A percentile compares a stretch with the other conserved stretches of the same genome.
Conservation (phyloP, 441 rosid species). For the Pelargonium myrrhifolium region DNA sequence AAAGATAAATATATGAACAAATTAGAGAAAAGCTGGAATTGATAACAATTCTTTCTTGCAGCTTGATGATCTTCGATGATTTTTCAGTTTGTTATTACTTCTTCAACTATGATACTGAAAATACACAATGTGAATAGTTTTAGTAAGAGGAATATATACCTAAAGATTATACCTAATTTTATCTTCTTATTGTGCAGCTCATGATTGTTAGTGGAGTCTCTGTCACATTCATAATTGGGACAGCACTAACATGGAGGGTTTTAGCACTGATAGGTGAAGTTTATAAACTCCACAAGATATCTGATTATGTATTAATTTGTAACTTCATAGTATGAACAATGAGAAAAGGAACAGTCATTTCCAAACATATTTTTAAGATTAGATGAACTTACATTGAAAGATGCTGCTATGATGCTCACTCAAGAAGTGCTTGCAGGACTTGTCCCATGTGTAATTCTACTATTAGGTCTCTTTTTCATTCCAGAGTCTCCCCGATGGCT, state of each 20-base stretch:
- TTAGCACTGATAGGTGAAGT: constrained; percentile 57
- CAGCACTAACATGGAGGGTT: constrained; percentile 55
- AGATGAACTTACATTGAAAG: background rate
- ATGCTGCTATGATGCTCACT: too few species aligned
- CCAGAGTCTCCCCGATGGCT: constrained; percentile 97
- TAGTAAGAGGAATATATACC: too few species aligned
- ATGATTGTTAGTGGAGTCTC: constrained; percentile 64
- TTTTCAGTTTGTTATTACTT: background rate
- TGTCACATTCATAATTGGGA: constrained; percentile 64
- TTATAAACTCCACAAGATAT: background rate
- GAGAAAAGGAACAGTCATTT: constrained; percentile 9
- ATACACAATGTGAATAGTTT: too few species aligned
- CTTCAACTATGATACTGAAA: too few species aligned
- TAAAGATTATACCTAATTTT: background rate
- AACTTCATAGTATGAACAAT: background rate
- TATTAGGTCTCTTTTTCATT: constrained; percentile 58
- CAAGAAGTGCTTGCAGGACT: constrained; percentile 45
- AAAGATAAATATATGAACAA: background rate
- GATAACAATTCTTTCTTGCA: background rate
- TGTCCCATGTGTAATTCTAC: constrained; percentile 56
- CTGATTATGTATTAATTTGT: background rate
- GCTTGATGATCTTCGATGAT: background rate
- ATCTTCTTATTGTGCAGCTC: constrained; percentile 35
- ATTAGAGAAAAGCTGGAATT: background rate
- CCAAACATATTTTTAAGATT: too few species aligned